Conservation (phyloP, 441 rosid species). For the Mallotus japonicus region DNA sequence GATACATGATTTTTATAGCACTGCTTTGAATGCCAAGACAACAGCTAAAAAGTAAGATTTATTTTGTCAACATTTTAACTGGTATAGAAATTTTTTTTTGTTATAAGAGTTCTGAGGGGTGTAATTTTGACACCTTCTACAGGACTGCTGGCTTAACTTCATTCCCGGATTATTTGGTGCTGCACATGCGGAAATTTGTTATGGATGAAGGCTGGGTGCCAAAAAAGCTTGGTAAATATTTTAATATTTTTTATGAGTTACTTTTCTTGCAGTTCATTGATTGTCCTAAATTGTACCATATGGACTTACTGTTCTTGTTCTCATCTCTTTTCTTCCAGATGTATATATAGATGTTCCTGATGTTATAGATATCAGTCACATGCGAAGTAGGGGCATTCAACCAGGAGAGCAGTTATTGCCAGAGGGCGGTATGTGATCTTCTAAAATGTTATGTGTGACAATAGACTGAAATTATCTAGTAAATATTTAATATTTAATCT, state of each 20-base stretch:
- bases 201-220: constrained; percentile 99
- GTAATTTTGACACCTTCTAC: constrained; percentile 19
- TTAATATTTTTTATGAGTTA: constrained; percentile 7
- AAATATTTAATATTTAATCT: too few species aligned
- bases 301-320: constrained; percentile 16
- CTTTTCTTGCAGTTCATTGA: constrained; percentile 9
- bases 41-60: constrained; percentile 75
- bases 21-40: constrained; percentile 83
- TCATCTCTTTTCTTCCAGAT: constrained; percentile 47
- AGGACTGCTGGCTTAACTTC: constrained; percentile 93
- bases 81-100: not conserved
- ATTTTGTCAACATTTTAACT: not conserved
- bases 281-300: constrained; percentile 13
- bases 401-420: constrained; percentile 93
- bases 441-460: not conserved
- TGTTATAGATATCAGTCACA: constrained; percentile 81
- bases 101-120: not conserved
- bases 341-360: constrained; percentile 96
- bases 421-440: constrained; percentile 54
- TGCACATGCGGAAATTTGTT: constrained; percentile 97
- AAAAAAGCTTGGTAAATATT: constrained; percentile 76
- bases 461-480: not conserved
- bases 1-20: constrained; percentile 79
- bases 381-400: constrained; percentile 95
- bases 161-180: constrained; percentile 91